phyloP scores from a whole-genome alignment of 2,329 filamentous ascomycete genomes.

The Penicillium sp. region DNA sequence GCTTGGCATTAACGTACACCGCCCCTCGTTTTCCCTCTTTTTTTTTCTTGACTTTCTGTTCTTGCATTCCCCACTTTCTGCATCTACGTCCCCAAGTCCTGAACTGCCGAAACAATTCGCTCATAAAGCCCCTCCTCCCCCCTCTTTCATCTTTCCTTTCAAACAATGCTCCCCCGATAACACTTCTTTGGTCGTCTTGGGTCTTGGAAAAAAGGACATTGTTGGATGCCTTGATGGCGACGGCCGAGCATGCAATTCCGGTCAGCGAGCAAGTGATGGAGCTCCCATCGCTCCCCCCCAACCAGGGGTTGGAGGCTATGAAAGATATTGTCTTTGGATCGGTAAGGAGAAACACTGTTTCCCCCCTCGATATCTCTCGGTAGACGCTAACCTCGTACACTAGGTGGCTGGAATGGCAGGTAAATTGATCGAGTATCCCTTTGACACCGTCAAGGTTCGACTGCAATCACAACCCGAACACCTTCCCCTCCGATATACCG shows the following conservation, averaged over 20 bases:
- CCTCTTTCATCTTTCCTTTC: constrained; percentile 2
- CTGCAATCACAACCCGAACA: constrained; percentile 92
- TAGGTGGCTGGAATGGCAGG: constrained; percentile 81
- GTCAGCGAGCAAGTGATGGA: constrained; percentile 43
- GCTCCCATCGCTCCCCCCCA: constrained; percentile 40
- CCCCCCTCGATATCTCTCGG: background rate
- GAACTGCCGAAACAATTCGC: constrained; percentile 18
- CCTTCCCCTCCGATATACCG: constrained; percentile 76
- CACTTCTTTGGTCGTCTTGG: constrained; percentile 15
- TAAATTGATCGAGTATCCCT: constrained; percentile 97
- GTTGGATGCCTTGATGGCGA: constrained; percentile 35
- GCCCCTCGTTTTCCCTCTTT: constrained; percentile 3
- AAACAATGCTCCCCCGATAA: constrained; percentile 24
- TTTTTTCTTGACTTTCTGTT: background rate
- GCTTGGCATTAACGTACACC: background rate
- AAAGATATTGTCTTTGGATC: constrained; percentile 91
- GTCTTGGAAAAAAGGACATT: constrained; percentile 8
- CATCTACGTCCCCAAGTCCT: background rate
- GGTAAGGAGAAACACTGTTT: constrained; percentile 48
- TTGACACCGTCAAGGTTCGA: constrained; percentile 97
- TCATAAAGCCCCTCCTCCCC: constrained; percentile 14
- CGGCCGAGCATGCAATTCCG: constrained; percentile 38
- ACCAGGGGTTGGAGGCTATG: constrained; percentile 65
- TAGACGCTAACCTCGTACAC: background rate
- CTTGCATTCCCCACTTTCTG: background rate